A percentile compares a stretch with the other conserved stretches of the same genome.
phyloP scores from a whole-genome alignment of 768 basidiomycete species.

The Termitomyces sp. region DNA sequence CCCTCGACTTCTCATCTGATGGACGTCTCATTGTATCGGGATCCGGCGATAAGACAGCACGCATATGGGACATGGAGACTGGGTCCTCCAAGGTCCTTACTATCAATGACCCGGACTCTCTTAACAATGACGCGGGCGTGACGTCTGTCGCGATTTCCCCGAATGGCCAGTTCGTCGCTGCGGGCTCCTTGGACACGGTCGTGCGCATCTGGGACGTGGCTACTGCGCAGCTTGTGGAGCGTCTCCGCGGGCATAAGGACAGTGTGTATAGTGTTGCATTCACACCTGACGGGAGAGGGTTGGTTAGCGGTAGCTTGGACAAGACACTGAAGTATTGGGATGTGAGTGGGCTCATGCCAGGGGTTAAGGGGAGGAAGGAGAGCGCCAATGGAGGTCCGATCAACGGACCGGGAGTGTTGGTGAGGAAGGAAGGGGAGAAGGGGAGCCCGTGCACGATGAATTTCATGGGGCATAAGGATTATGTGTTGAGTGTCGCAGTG shows the following conservation, averaged over 20 bases:
- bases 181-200: slow-evolving; percentile 71
- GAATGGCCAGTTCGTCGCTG: slow-evolving; percentile 62
- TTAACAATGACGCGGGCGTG: slow-evolving; percentile 55
- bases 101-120: slow-evolving; percentile 50
- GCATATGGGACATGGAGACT: slow-evolving; percentile 44
- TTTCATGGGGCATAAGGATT: slow-evolving; percentile 86
- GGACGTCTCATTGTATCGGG: slow-evolving; percentile 87
- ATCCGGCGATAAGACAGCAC: slow-evolving; percentile 64
- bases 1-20: slow-evolving; percentile 87
- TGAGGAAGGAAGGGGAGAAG: slow-evolving; percentile 51
- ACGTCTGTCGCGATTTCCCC: slow-evolving; percentile 81
- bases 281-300: slow-evolving; percentile 85
- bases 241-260: slow-evolving; percentile 75
- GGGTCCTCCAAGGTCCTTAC: slow-evolving; percentile 41
- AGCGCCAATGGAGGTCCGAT: slow-evolving; percentile 42
- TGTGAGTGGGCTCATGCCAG: slow-evolving; percentile 70
- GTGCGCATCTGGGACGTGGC: slow-evolving; percentile 80
- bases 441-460: slow-evolving; percentile 68
- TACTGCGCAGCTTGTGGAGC: slow-evolving; percentile 66
- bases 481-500: slow-evolving; percentile 60
- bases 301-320: slow-evolving; percentile 91
- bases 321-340: slow-evolving; percentile 90
- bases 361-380: slow-evolving; percentile 52
- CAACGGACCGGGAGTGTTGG: slow-evolving; percentile 18
- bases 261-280: slow-evolving; percentile 90